Evolutionary conservation across 2,329 filamentous ascomycete genomes (phyloP).

Genomic region (Alternaria triticina): DNA sequence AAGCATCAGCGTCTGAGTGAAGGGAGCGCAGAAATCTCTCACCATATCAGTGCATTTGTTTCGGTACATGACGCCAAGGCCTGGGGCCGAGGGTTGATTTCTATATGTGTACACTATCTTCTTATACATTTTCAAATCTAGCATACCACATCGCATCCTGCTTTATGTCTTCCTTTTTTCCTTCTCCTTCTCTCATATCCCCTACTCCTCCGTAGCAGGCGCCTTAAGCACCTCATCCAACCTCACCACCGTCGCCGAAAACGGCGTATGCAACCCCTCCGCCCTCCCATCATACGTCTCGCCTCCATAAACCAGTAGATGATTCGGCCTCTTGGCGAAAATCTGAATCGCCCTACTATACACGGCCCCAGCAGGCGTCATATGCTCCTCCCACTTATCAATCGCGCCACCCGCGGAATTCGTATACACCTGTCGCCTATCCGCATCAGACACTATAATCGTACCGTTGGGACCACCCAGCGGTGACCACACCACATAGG

Average conservation of each 20-base stretch:
- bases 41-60: too few relatives aligned
- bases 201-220: background rate
- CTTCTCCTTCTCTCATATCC: background rate
- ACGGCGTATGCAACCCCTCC: conserved; percentile 12
- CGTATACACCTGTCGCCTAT: conserved; percentile 24
- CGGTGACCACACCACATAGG: conserved; percentile 31
- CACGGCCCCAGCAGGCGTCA: conserved; percentile 23
- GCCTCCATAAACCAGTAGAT: conserved; percentile 24
- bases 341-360: conserved; percentile 28
- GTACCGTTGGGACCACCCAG: conserved; percentile 29
- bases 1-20: background rate
- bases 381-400: conserved; percentile 27
- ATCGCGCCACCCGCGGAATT: conserved; percentile 22
- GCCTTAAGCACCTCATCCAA: conserved; percentile 3
- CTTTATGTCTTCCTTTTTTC: too few relatives aligned
- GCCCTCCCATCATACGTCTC: conserved; percentile 23
- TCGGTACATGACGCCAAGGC: too few relatives aligned
- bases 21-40: too few relatives aligned
- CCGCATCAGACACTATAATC: conserved; percentile 26
- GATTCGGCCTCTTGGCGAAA: conserved; percentile 19
- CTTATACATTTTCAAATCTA: background rate
- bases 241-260: conserved; percentile 22
- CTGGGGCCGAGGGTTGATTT: too few relatives aligned
- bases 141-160: too few relatives aligned
- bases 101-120: background rate